Percentiles rank a stretch among this genome's conserved stretches.
Conservation (phyloP, 257 asterid genomes). For the Buddleja alternifolia region DNA sequence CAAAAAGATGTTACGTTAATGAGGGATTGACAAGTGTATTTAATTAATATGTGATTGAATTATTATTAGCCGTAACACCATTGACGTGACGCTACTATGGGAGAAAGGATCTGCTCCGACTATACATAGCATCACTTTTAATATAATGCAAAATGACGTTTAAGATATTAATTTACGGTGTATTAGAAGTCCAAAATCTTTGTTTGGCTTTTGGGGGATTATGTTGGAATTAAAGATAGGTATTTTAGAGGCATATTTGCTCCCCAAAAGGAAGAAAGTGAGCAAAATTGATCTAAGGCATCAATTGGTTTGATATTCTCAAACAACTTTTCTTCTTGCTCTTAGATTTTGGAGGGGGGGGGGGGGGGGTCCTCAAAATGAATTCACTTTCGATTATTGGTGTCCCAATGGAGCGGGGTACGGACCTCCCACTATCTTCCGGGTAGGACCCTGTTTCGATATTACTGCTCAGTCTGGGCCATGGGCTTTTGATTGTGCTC, state of each 20-base stretch:
- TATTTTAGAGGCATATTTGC: conserved; percentile 26
- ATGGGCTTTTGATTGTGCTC: conserved; percentile 27
- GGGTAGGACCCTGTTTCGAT: conserved; percentile 30
- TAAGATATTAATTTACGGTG: too few relatives aligned
- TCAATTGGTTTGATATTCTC: conserved; percentile 32
- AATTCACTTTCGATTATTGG: conserved; percentile 30
- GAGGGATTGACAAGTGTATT: too few relatives aligned
- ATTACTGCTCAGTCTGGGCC: conserved; percentile 9
- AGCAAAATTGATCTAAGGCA: conserved; percentile 13
- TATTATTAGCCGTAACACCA: too few relatives aligned
- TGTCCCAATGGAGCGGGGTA: conserved; percentile 27
- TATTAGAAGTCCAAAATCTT: background rate
- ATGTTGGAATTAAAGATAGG: conserved; percentile 20
- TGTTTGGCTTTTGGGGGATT: background rate
- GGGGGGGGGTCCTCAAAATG: conserved; percentile 34
- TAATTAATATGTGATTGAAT: too few relatives aligned
- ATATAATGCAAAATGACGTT: too few relatives aligned
- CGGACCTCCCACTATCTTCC: conserved; percentile 36
- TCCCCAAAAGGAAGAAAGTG: conserved; percentile 59
- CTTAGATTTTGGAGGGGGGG: conserved; percentile 22
- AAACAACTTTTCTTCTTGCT: conserved; percentile 26
- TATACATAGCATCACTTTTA: too few relatives aligned
- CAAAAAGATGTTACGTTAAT: too few relatives aligned
- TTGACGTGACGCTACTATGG: too few relatives aligned
- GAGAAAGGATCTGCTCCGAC: too few relatives aligned